Conservation (phyloP, 176 grass and related monocot genomes). For the Cenchrus fungigraminus region DNA sequence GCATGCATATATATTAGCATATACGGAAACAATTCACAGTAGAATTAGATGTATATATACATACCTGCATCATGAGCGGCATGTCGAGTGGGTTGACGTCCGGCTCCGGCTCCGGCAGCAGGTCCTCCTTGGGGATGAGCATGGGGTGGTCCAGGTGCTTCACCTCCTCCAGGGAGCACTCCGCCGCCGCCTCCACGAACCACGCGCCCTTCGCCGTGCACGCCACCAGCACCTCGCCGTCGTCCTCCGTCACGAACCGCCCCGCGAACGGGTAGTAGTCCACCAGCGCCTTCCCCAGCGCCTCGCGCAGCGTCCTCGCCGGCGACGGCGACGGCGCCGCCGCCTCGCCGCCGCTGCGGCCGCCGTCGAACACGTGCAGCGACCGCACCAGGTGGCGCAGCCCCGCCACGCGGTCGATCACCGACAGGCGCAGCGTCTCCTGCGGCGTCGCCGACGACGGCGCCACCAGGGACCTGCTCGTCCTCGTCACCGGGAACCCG, state of each 20-base stretch:
- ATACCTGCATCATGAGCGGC: conserved; percentile 86
- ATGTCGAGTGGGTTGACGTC: conserved; percentile 54
- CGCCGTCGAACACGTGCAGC: conserved; percentile 60
- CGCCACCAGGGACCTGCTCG: conserved; percentile 46
- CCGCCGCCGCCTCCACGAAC: conserved; percentile 70
- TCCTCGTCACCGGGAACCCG: conserved; percentile 61
- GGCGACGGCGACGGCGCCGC: not conserved
- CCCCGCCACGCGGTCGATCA: conserved; percentile 77
- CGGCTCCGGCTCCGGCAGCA: conserved; percentile 54
- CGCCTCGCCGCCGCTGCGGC: not conserved
- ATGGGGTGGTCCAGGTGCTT: conserved; percentile 74
- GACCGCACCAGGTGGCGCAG: conserved; percentile 78
- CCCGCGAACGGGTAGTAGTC: conserved; percentile 80
- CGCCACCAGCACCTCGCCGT: conserved; percentile 46
- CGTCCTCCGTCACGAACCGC: conserved; percentile 54
- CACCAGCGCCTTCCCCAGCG: conserved; percentile 66
- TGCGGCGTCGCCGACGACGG: conserved; percentile 52
- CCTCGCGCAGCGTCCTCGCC: conserved; percentile 49
- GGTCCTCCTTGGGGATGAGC: conserved; percentile 69
- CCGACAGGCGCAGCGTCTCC: conserved; percentile 67
- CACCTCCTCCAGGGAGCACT: conserved; percentile 67
- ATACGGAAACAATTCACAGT: not conserved
- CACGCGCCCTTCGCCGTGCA: conserved; percentile 80
- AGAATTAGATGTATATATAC: not conserved
- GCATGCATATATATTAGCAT: not conserved